Evolutionary conservation across 768 basidiomycete species (phyloP), one percentile per base, ranked within the genome.

Genomic region (Collybia nuda): DNA sequence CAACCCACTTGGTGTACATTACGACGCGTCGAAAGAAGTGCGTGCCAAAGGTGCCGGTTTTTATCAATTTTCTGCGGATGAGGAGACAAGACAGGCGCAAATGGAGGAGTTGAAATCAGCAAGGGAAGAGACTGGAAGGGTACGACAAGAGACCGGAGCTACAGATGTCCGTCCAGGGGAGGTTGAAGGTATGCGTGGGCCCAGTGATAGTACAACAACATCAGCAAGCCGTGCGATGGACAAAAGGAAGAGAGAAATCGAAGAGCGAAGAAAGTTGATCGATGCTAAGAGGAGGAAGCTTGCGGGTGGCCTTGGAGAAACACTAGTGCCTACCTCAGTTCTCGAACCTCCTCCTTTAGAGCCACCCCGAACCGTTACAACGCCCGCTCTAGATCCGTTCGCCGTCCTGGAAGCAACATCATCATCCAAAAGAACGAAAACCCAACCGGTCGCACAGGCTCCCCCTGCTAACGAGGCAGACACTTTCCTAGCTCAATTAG

Each of bases 11-110:
- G 75, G 79, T 9, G 67, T 77, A 2, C 93, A 97, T 66, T 99
- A 92, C 63, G 90, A 98, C 63, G 81, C 91, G 0, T 76, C 81
- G 0, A 72, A 69, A 44, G 96, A 99, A 68, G 85, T 89, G 17
- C 89, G 97, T 14, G 82, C 88, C 11, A 88, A 86, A 65, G 97
- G 90, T 39, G 95, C 96, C 1, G 94, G 83, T 1, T 92, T 89
- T 69, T 97, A 96, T 66, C 88, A 91, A 63, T 95, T 98, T 67
- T 91, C 92, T 11, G 79, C 65, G 2, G 93, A 97, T 58, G 91
- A 93, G 60, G 88, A 90, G 56, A 82, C 80, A 23, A 77, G 97
- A 38, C 72, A 71, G 55, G 71, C 74, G 44, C 86, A 98, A 65
- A 90, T 95, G 92, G 90, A 90, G 50, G 89, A 88, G 48, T 71